phyloP scores from a whole-genome alignment of 2,329 filamentous ascomycete species.

The Fusarium drepaniforme region DNA sequence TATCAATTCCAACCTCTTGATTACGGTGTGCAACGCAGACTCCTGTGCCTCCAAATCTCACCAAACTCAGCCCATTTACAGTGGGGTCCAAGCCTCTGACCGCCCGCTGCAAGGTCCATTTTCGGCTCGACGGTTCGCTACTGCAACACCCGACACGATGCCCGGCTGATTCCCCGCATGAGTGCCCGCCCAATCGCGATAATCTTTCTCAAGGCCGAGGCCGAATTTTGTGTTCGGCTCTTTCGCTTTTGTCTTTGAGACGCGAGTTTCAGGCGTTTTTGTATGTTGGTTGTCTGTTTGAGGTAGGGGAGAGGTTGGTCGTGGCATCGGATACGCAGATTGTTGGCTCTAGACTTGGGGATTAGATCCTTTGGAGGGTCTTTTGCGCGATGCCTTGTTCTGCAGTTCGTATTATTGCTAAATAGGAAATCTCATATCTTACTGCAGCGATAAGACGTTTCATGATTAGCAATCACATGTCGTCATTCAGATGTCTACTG shows the following conservation, averaged over 20 bases:
- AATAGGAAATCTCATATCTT: neutral
- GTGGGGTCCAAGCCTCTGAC: neutral
- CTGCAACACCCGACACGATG: neutral
- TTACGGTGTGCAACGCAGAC: neutral
- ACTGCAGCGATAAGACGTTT: neutral
- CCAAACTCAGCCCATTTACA: neutral
- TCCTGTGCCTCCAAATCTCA: neutral
- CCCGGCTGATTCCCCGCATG: conserved; percentile 6
- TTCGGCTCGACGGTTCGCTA: neutral
- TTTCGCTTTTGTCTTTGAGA: neutral
- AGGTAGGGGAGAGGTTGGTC: neutral
- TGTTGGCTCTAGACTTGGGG: neutral
- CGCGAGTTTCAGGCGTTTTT: neutral
- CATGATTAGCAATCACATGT: neutral
- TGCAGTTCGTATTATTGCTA: neutral
- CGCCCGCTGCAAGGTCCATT: neutral
- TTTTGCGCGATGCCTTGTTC: neutral
- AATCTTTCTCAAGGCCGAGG: conserved; percentile 18
- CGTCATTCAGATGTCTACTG: neutral
- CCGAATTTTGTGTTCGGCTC: conserved; percentile 10
- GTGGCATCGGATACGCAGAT: too few species aligned
- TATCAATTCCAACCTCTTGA: neutral
- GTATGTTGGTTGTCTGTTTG: neutral
- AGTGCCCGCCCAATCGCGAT: conserved; percentile 19
- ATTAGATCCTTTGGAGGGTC: neutral